Percentiles rank a stretch among this genome's conserved stretches.
Evolutionary conservation across 441 rosid genomes (phyloP).

Genomic region (Cnidoscolus chayamansa): DNA sequence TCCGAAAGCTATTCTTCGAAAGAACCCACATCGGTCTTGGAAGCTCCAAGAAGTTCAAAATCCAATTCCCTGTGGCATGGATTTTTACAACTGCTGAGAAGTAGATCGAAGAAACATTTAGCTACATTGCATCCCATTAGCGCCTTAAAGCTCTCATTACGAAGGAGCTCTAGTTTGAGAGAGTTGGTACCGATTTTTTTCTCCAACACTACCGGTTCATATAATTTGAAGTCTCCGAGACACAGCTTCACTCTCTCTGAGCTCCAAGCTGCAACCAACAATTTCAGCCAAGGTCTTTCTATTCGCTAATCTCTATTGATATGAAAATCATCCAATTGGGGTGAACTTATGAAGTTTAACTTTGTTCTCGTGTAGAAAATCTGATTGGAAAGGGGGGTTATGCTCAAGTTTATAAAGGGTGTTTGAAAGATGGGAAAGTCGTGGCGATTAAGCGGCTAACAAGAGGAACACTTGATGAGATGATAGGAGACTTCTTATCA

Average conservation of each 20-base stretch:
- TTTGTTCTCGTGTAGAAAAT: constrained; percentile 40
- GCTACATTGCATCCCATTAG: constrained; percentile 37
- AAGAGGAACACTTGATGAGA: constrained; percentile 59
- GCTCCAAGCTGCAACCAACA: constrained; percentile 62
- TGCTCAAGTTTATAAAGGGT: constrained; percentile 74
- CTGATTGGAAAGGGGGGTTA: constrained; percentile 80
- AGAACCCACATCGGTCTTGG: constrained; percentile 27
- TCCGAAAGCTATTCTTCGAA: constrained; percentile 37
- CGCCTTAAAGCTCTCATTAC: constrained; percentile 34
- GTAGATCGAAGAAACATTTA: constrained; percentile 37
- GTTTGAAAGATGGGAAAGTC: constrained; percentile 41
- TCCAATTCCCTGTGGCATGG: constrained; percentile 39
- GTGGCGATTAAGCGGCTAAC: constrained; percentile 66
- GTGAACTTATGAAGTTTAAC: background rate
- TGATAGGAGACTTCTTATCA: constrained; percentile 51
- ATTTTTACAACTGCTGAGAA: constrained; percentile 37
- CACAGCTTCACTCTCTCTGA: constrained; percentile 48
- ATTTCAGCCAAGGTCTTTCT: constrained; percentile 49
- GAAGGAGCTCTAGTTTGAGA: constrained; percentile 48
- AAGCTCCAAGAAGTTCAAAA: constrained; percentile 29
- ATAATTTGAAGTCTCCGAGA: constrained; percentile 34
- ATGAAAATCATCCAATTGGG: background rate
- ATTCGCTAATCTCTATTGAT: background rate
- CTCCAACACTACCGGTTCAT: constrained; percentile 18
- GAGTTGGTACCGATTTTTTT: constrained; percentile 32